Conservation (phyloP, 2,329 filamentous ascomycete genomes). For the Orbilia blumenaviensis region DNA sequence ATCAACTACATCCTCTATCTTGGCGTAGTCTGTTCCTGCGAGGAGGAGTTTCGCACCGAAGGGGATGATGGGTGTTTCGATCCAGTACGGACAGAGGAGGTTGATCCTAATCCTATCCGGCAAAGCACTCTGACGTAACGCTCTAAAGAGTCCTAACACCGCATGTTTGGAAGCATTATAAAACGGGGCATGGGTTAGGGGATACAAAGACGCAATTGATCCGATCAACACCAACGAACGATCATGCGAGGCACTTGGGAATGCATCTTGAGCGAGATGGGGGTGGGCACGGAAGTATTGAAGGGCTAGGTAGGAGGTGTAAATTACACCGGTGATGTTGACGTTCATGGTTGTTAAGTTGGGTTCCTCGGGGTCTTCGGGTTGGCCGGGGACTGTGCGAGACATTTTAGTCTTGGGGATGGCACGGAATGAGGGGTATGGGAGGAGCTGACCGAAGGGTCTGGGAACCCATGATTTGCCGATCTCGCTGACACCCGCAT, state of each 20-base stretch:
- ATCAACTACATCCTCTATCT: conserved; percentile 70
- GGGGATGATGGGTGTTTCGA: conserved; percentile 70
- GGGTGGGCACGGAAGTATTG: conserved; percentile 67
- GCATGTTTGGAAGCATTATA: conserved; percentile 74
- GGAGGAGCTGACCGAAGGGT: conserved; percentile 37
- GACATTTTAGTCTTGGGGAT: conserved; percentile 25
- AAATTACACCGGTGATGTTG: conserved; percentile 72
- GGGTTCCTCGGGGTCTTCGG: conserved; percentile 65
- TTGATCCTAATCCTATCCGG: conserved; percentile 68
- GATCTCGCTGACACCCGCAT: conserved; percentile 70
- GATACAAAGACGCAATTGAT: conserved; percentile 69
- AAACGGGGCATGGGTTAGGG: conserved; percentile 63
- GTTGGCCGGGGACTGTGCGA: conserved; percentile 55
- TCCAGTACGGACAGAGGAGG: conserved; percentile 74
- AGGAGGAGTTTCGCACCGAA: conserved; percentile 65
- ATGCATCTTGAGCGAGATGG: conserved; percentile 37
- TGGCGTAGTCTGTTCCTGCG: conserved; percentile 68
- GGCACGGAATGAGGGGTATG: conserved; percentile 20
- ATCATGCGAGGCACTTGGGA: conserved; percentile 63
- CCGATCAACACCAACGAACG: conserved; percentile 72
- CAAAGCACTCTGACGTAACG: conserved; percentile 64
- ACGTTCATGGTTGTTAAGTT: conserved; percentile 68
- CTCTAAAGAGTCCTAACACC: conserved; percentile 72
- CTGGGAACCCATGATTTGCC: conserved; percentile 63
- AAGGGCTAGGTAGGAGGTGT: conserved; percentile 72